Evolutionary conservation across 805 yeast genomes (phyloP).

Genomic region (Blastobotrys mokoenaii): DNA sequence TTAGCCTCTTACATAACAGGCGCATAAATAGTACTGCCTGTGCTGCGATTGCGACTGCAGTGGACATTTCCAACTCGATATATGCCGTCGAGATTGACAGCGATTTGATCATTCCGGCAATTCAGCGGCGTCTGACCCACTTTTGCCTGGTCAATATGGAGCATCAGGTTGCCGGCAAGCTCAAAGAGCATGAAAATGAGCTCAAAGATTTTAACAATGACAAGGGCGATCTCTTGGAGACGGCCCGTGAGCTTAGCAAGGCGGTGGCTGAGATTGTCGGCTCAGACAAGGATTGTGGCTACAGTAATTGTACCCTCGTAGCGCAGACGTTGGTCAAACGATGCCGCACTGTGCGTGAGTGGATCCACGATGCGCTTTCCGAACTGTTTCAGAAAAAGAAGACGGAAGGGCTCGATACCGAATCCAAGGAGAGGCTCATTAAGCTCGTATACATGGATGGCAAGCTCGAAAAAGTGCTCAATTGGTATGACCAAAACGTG

Average conservation of each 20-base stretch:
- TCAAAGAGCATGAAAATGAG: background rate
- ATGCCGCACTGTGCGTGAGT: constrained; percentile 32
- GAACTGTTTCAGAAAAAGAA: constrained; percentile 51
- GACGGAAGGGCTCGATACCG: constrained; percentile 42
- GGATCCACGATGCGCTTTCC: constrained; percentile 43
- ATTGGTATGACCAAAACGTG: constrained; percentile 11
- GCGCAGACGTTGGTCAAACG: constrained; percentile 30
- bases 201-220: background rate
- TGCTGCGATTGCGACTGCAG: constrained; percentile 59
- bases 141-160: constrained; percentile 71
- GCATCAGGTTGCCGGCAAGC: constrained; percentile 10
- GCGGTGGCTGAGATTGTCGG: constrained; percentile 19
- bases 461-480: constrained; percentile 49
- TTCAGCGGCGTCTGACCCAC: constrained; percentile 66
- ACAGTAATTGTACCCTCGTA: constrained; percentile 16
- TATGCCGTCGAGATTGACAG: constrained; percentile 62
- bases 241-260: constrained; percentile 17
- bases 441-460: constrained; percentile 63
- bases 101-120: constrained; percentile 48
- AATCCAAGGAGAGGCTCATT: constrained; percentile 69
- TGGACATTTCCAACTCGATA: constrained; percentile 56
- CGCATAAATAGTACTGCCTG: constrained; percentile 50
- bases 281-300: constrained; percentile 8
- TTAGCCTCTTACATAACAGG: constrained; percentile 60
- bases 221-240: constrained; percentile 30